Evolutionary conservation across 2,329 filamentous ascomycete species (phyloP).

Genomic region (Phoma sp.): DNA sequence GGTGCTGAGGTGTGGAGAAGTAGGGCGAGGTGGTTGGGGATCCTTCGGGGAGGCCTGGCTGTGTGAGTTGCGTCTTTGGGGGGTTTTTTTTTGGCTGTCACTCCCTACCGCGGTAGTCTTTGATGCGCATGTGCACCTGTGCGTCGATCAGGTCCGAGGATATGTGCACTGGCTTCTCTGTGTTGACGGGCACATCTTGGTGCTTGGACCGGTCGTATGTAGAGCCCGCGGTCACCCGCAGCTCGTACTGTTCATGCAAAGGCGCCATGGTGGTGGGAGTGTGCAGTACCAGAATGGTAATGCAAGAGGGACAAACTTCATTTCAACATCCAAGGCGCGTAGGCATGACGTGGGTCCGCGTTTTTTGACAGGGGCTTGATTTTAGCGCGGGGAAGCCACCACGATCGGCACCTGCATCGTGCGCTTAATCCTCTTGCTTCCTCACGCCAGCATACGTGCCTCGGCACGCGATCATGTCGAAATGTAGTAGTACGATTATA

Average conservation of each 20-base stretch:
- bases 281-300: no score
- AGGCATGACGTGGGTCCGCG: slow-evolving; percentile 12
- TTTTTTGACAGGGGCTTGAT: slow-evolving; percentile 10
- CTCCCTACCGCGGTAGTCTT: slow-evolving; percentile 59
- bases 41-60: slow-evolving; percentile 69
- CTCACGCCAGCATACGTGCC: background rate
- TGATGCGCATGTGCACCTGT: slow-evolving; percentile 76
- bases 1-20: slow-evolving; percentile 74
- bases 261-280: slow-evolving; percentile 42
- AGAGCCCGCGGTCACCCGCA: slow-evolving; percentile 82
- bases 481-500: no score
- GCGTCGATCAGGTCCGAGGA: slow-evolving; percentile 68
- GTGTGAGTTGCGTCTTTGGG: background rate
- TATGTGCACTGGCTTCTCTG: slow-evolving; percentile 66
- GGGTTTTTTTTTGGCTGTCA: background rate
- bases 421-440: slow-evolving; percentile 8
- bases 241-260: slow-evolving; percentile 69
- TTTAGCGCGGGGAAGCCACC: slow-evolving; percentile 8
- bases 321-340: background rate
- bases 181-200: slow-evolving; percentile 77
- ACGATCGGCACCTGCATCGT: slow-evolving; percentile 13
- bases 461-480: no score
- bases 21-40: slow-evolving; percentile 77
- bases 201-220: slow-evolving; percentile 77
- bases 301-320: no score